Evolutionary conservation across 2,329 filamentous ascomycete genomes (phyloP).

Genomic region (Ophiostoma triangulosporum): DNA sequence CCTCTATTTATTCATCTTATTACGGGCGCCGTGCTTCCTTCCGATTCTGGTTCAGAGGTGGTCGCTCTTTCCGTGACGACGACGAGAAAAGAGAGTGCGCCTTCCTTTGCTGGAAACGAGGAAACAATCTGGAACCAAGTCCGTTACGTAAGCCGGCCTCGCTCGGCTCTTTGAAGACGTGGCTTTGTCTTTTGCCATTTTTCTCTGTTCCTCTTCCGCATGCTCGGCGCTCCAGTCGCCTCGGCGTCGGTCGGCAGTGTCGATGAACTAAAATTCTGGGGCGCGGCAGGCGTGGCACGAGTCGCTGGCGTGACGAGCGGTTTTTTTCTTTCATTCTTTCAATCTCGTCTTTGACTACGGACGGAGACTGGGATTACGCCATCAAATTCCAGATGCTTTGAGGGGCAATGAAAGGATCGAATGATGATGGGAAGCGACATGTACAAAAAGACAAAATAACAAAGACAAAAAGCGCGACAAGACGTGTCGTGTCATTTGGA

Average conservation of each 20-base stretch:
- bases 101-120: too few species aligned
- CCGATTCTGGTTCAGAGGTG: neutral
- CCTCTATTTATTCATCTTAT: neutral
- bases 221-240: neutral
- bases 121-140: too few species aligned
- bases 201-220: neutral
- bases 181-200: neutral
- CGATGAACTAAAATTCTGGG: neutral
- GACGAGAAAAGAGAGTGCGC: too few species aligned
- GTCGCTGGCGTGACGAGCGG: neutral
- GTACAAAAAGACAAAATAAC: neutral
- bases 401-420: too few species aligned
- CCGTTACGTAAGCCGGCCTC: neutral
- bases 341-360: too few species aligned
- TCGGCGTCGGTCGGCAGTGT: conserved; percentile 6
- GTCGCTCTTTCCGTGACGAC: neutral
- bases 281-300: too few species aligned
- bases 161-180: conserved; percentile 1
- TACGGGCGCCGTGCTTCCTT: neutral
- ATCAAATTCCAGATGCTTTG: too few species aligned
- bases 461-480: neutral
- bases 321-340: neutral
- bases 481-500: too few species aligned
- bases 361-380: too few species aligned
- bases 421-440: neutral